Evolutionary conservation across 768 basidiomycete species (phyloP), one percentile per base, ranked within the genome.

Genomic region (Pleurotus ostreatus): DNA sequence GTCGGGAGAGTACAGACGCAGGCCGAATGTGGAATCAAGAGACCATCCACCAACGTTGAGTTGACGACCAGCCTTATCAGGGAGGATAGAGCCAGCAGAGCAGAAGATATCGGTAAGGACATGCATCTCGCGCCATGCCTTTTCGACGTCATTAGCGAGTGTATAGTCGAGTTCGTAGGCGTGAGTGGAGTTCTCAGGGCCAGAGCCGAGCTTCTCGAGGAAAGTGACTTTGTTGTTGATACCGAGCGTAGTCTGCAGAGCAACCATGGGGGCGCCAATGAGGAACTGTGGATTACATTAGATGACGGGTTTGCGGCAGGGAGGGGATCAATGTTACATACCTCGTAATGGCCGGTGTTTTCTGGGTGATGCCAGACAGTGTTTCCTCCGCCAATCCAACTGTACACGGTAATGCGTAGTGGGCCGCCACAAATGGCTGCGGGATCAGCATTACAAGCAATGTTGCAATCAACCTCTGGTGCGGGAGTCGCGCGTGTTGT

Each of bases 211-310:
- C 66, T 92, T 92, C 68, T 92, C 89, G 4, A 92, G 72, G 72
- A 92, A 88, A 1, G 83, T 80, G 47, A 92, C 84, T 64, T 92
- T 92, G 74, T 86, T 83, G 73, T 92, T 91, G 68, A 87, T 75
- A 1, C 89, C 88, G 23, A 92, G 71, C 0, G 89, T 90, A 2
- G 86, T 82, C 34, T 90, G 80, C 55, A 90, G 73, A 4, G 88
- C 87, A 16, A 89, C 82, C 53, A 88, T 75, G 26, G 39, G 12
- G 65, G 79, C 51, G 22, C 51, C 51, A 22, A 53, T 41, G 39
- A 53, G 57, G 61, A 82, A 88, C 78, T 34, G 11, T 34, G 8
- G 30, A 9, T 11, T 8, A 11, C 1, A 30, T 34, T 34, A 9
- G 30, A 9, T 34, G 30, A 9, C 30, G 1, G 1, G 30, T 34